phyloP scores from a whole-genome alignment of 2,329 filamentous ascomycete genomes.

The Rhynchosporium secalis region DNA sequence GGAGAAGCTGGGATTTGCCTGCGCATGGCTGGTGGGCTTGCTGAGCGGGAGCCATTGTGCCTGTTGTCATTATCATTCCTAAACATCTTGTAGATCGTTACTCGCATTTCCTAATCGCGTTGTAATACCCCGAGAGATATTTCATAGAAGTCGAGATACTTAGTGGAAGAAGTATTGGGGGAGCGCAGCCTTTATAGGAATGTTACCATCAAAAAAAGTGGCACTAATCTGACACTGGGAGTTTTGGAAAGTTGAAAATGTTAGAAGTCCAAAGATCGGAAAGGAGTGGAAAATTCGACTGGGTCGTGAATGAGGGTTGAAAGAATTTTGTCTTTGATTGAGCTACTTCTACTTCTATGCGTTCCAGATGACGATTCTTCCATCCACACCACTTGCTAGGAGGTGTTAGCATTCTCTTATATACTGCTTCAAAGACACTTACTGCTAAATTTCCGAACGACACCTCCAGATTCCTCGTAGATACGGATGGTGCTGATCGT shows the following conservation, averaged over 20 bases:
- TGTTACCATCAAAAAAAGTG: constrained; percentile 2
- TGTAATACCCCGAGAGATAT: neutral
- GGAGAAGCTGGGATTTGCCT: neutral
- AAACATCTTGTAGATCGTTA: constrained; percentile 9
- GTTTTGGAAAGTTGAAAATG: constrained; percentile 13
- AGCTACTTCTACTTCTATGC: constrained; percentile 47
- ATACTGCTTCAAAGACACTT: constrained; percentile 46
- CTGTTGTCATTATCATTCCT: neutral
- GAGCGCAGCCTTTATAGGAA: constrained; percentile 2
- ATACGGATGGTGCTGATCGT: constrained; percentile 83
- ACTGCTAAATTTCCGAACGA: constrained; percentile 83
- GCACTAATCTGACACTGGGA: constrained; percentile 14
- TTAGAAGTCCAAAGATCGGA: constrained; percentile 4
- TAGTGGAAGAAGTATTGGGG: neutral
- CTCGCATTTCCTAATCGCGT: neutral
- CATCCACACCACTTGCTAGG: constrained; percentile 78
- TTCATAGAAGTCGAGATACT: neutral
- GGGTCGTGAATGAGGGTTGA: constrained; percentile 13
- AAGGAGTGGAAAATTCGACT: constrained; percentile 6
- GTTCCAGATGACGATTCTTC: constrained; percentile 77
- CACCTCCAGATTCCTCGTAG: constrained; percentile 65
- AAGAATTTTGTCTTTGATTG: constrained; percentile 24
- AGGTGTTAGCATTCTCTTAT: constrained; percentile 38
- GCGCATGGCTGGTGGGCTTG: neutral
- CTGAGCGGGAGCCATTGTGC: neutral